Evolutionary conservation across 495 filamentous ascomycete genomes (phyloP).

Genomic region (Penicillium daleae): DNA sequence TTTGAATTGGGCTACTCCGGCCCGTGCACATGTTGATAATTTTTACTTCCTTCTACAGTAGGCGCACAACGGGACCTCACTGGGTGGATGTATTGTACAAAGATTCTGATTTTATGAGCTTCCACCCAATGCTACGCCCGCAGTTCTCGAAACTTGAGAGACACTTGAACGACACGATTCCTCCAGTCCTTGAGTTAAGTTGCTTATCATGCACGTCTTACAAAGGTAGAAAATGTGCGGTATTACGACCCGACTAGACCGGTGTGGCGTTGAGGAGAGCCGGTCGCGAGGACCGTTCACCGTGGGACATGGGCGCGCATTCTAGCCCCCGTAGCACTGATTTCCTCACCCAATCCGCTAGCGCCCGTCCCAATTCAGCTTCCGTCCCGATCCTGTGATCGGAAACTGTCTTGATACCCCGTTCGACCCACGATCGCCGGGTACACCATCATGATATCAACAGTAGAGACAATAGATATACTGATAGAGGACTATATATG

Average conservation of each 20-base stretch:
- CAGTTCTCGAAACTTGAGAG: neutral
- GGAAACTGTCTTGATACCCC: slow-evolving; percentile 12
- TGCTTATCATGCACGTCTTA: slow-evolving; percentile 1
- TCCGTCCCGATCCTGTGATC: slow-evolving; percentile 34
- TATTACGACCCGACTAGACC: slow-evolving; percentile 17
- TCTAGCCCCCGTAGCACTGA: neutral
- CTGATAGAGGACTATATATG: slow-evolving; percentile 17
- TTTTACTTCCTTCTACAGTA: too few relatives aligned
- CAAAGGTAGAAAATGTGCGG: slow-evolving; percentile 12
- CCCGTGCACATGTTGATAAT: neutral
- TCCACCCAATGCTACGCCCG: neutral
- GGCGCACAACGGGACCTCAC: neutral
- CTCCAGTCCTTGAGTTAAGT: too few relatives aligned
- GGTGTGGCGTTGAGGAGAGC: slow-evolving; percentile 22
- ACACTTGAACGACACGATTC: too few relatives aligned
- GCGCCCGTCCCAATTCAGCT: neutral
- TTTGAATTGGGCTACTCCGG: neutral
- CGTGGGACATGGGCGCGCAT: slow-evolving; percentile 1
- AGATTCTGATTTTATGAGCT: too few relatives aligned
- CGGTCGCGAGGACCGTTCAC: slow-evolving; percentile 23
- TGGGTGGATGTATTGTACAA: too few relatives aligned
- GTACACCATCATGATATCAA: slow-evolving; percentile 10
- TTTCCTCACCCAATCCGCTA: neutral
- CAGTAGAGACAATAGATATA: slow-evolving; percentile 1
- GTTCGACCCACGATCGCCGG: slow-evolving; percentile 1